These are phyloP conservation scores for Medakamo hakoo DNA, from an alignment of 139 green algal genomes.

Conservation along the genomic window DNA sequence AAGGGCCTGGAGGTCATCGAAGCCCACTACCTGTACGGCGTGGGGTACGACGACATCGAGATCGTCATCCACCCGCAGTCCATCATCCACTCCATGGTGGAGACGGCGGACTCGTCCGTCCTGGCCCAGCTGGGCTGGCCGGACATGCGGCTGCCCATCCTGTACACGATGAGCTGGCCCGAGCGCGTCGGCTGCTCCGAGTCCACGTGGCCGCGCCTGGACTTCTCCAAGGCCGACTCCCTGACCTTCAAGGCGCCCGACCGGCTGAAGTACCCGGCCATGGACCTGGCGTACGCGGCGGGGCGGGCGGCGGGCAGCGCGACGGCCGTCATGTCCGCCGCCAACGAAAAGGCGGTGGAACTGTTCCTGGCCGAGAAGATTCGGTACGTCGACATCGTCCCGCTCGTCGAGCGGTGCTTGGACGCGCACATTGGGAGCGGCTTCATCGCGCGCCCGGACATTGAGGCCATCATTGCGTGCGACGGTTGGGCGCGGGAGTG, in stretches of 20 bases:
- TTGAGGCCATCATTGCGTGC: conserved; percentile 93
- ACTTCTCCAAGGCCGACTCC: conserved; percentile 83
- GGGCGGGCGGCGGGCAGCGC: conserved; percentile 88
- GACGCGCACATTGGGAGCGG: conserved; percentile 68
- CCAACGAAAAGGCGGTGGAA: conserved; percentile 95
- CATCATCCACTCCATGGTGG: conserved; percentile 99
- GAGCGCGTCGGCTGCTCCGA: conserved; percentile 66
- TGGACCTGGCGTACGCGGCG: conserved; percentile 88
- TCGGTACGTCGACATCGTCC: conserved; percentile 87
- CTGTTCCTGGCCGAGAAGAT: conserved; percentile 90
- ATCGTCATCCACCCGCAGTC: conserved; percentile 98
- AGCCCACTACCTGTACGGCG: conserved; percentile 97
- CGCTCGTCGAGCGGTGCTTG: conserved; percentile 78
- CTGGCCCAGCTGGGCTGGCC: conserved; percentile 93
- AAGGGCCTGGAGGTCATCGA: conserved; percentile 96
- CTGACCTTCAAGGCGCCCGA: conserved; percentile 82
- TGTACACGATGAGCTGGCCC: conserved; percentile 97
- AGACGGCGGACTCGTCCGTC: conserved; percentile 87
- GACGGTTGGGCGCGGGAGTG: conserved; percentile 80
- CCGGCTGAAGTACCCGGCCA: conserved; percentile 87
- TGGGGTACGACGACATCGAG: conserved; percentile 96
- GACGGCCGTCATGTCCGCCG: conserved; percentile 90
- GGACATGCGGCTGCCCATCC: conserved; percentile 97
- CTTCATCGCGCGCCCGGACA: conserved; percentile 36
- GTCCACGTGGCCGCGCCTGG: conserved; percentile 78